phyloP scores from a whole-genome alignment of 257 asterid species.

The Capsicum chinense region DNA sequence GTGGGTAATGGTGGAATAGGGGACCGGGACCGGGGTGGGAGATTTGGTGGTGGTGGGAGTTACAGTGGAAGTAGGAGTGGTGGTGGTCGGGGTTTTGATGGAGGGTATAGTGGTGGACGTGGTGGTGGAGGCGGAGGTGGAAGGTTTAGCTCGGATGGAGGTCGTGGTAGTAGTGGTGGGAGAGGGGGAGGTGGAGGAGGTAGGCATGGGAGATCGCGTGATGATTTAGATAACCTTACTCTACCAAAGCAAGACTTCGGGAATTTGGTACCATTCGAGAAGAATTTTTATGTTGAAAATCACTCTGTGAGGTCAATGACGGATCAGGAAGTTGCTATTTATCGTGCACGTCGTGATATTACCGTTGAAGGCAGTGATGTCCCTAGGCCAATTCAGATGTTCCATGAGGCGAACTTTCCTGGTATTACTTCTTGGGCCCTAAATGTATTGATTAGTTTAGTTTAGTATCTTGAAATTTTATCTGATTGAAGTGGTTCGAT shows the following conservation, averaged over 20 bases:
- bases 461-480: neutral
- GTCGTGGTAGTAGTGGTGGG: conserved; percentile 48
- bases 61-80: conserved; percentile 31
- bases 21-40: conserved; percentile 37
- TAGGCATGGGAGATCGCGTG: conserved; percentile 54
- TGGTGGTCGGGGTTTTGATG: conserved; percentile 39
- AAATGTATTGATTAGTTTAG: conserved; percentile 1
- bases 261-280: conserved; percentile 71
- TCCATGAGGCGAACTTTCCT: conserved; percentile 84
- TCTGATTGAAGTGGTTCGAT: conserved; percentile 38
- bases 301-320: conserved; percentile 76
- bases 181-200: conserved; percentile 65
- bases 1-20: conserved; percentile 44
- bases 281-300: conserved; percentile 80
- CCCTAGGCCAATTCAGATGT: conserved; percentile 81
- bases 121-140: conserved; percentile 36
- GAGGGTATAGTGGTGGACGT: conserved; percentile 30
- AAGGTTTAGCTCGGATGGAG: conserved; percentile 48
- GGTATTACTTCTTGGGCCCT: conserved; percentile 46
- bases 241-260: conserved; percentile 85
- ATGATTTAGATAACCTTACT: conserved; percentile 68
- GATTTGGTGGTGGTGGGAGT: conserved; percentile 45
- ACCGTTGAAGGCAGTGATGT: conserved; percentile 78
- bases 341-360: conserved; percentile 74
- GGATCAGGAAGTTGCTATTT: conserved; percentile 67